Base-by-base conservation (phyloP, 768 basidiomycete genomes). In the Mycena kentingensis region DNA sequence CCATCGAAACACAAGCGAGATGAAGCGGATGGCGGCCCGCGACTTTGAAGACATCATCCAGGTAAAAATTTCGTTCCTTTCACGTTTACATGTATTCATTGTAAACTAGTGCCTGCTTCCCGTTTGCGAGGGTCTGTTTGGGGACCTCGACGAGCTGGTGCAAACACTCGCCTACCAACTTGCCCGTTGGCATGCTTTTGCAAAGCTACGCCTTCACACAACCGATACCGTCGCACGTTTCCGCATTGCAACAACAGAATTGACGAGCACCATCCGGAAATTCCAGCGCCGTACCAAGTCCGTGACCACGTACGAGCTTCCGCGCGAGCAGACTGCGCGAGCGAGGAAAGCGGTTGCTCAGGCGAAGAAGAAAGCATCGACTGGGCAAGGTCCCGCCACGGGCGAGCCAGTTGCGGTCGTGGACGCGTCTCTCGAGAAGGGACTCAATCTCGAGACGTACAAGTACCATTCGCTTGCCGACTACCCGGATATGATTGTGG, bases 41-140 rank as follows among this genome's bases (percentile, higher is more conserved):
- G 64, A 73, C 39, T 71, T 64, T 22, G 65, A 70, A 41, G 68
- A 73, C 15, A 47, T 70, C 6, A 53, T 70, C 0, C 70, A 73
- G 60, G 72, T 61, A 36, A 25, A 43, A 39, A 10, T 16, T 22
- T 10, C 37, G 8, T 39, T 10, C 13, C 15, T 22, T 39, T 7
- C 8, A 10, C 21, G 10, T 34, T 34, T 34, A 34, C 10, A n/a
- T 22, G 13, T 10, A 16, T 39, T 18, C 8, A 39, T 10, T 7
- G 8, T 39, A 8, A 32, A 32, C 37, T 16, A 43, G 42, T 43
- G 43, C 37, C 8, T 18, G 15, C 60, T 71, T 2, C 72, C 69
- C 0, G 63, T 52, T 0, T 67, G 67, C 7, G 61, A 70, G 5
- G 67, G 64, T 5, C 55, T 70, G 0, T 18, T 65, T 1, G 57